phyloP scores from a whole-genome alignment of 805 yeast genomes.

The Huiozyma naganishii region DNA sequence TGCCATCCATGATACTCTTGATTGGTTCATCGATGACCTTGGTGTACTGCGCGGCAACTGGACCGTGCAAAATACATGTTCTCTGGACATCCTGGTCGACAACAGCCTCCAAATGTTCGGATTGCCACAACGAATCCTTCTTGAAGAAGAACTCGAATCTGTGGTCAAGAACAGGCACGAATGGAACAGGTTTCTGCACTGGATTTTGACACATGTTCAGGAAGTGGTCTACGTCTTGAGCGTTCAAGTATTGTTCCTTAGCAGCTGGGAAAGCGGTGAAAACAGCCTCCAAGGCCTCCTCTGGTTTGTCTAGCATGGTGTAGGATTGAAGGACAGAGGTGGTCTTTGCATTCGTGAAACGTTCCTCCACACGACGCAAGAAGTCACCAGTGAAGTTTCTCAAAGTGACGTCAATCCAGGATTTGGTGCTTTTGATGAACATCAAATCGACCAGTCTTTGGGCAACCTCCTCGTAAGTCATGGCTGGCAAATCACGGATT shows the following conservation, averaged over 20 bases:
- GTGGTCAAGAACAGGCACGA: conserved; percentile 89
- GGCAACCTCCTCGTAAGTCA: conserved; percentile 91
- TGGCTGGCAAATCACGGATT: conserved; percentile 83
- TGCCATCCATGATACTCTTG: conserved; percentile 74
- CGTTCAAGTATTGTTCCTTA: conserved; percentile 72
- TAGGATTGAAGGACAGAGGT: conserved; percentile 68
- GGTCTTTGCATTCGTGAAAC: conserved; percentile 55
- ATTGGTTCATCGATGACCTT: conserved; percentile 85
- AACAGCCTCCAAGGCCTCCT: conserved; percentile 44
- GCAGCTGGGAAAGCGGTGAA: conserved; percentile 65
- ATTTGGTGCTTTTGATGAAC: conserved; percentile 62
- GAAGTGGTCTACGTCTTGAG: conserved; percentile 92
- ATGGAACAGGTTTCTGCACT: conserved; percentile 93
- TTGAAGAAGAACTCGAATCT: conserved; percentile 93
- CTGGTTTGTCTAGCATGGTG: conserved; percentile 59
- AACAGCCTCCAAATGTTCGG: conserved; percentile 93
- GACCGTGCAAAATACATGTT: conserved; percentile 98
- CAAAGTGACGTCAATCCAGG: conserved; percentile 84
- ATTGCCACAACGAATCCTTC: conserved; percentile 98
- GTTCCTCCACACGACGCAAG: conserved; percentile 93
- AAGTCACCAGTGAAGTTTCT: conserved; percentile 80
- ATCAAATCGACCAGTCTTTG: conserved; percentile 77
- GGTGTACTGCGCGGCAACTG: conserved; percentile 93
- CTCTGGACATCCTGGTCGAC: conserved; percentile 93
- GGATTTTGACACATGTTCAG: conserved; percentile 74